Evolutionary conservation across 2,329 filamentous ascomycete genomes (phyloP), one percentile per base, ranked within the genome.

Genomic region (Penicillium frequentans): DNA sequence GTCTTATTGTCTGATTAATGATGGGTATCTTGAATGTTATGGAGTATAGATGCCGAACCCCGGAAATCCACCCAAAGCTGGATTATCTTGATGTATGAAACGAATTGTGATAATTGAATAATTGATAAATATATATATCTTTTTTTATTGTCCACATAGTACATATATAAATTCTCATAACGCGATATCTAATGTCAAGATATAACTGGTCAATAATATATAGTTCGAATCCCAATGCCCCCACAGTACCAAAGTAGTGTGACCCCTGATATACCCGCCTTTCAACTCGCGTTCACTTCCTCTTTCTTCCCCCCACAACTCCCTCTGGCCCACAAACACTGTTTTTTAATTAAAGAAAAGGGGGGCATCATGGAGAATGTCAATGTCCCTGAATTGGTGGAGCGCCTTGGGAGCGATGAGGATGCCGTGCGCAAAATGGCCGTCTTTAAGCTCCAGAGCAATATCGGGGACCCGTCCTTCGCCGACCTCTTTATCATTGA

Each of bases 391-490:
- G 83, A 86, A 64, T 75, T 87, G 63, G 82, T 87, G 58, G 79
- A 81, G 60, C 81, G 84, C 52, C 77, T 88, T 57, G 79, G 81
- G 45, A 84, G 83, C 64, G 82, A 85, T 55, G 84, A 96, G 77
- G 95, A 99, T 81, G 93, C 91, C 55, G 88, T 91, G 66, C 91
- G 93, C 70, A 99, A 99, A 77, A 97, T 98, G 91, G 95, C 95
- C 59, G 95, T 96, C 59, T 99, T 99, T 84, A 97, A 97, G 79
- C 86, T 99, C 64, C 95, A 99, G 77, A 89, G 86, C 62, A 92
- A 91, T 61, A 96, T 99, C 76, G 93, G 93, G 72, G 95, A 99
- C 77, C 93, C 93, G 26, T 90, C 92, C 50, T 98, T 98, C 74
- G 95, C 95, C 69, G 95, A 98, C 74, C 87, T 96, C 67, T 99